Base-by-base conservation (phyloP, 495 filamentous ascomycete species). In the Neurospora sp. region DNA sequence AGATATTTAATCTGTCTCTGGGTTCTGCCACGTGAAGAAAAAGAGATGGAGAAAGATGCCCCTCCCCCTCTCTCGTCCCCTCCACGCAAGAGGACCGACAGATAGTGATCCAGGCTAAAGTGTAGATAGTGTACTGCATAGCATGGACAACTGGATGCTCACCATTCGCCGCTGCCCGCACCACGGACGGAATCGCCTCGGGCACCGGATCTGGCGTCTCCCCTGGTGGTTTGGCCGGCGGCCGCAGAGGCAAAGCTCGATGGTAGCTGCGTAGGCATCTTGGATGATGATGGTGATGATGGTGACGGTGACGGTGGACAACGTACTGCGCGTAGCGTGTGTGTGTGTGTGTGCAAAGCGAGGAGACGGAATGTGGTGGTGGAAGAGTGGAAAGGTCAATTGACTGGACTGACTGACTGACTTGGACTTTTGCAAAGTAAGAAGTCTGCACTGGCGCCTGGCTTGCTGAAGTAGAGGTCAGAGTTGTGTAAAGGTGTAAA, bases 211-310 rank as follows among this genome's bases (percentile, higher is more conserved):
- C 81, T 76, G 4, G 77, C 87, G 73, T 88, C 86, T 78, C 85
- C 84, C 71, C 77, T 83, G 75, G 83, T 87, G 76, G 83, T 88
- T 82, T 92, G 91, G 80, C 91, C 91, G 76, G 92, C 91, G 75
- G 92, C 91, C 74, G 92, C 91, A 76, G 91, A 92, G 79, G 92
- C 92, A 86, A 94, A 94, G 87, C 90, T 93, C 74, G 92, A 93
- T 74, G 91, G 88, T 77, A 93, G 88, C 83, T 91, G 89, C 80
- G 91, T 89, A 82, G 91, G 87, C 92, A 94, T 94, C 69, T 44
- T 78, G 70, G 40, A 48, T n/a, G 42, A 70, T 48, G 31, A 22
- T 31, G 40, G 14, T 10, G 27, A 12, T 22, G 53, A 18, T 22
- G 45, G 18, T 20, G 70, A 18, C n/a, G 70, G 40, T 68, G 27